These are phyloP conservation scores for Cryptococcus wingfieldii DNA, from an alignment of 1,284 basidiomycete species.

Conservation along the genomic window DNA sequence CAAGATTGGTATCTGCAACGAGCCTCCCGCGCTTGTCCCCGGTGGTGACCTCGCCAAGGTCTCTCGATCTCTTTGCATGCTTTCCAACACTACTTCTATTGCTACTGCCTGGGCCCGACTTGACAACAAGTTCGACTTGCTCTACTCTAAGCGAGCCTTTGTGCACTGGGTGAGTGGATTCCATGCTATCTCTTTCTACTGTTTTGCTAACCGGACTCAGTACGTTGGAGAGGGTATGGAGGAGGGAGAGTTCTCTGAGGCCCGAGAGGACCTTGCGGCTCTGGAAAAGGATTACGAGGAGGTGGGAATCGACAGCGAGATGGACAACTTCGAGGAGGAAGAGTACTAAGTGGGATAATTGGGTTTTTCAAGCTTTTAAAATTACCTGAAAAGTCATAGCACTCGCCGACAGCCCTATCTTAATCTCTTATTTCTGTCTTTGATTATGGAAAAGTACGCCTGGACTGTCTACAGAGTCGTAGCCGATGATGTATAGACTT, in stretches of 20 bases:
- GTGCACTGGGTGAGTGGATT: constrained; percentile 62
- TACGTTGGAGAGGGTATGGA: constrained; percentile 99
- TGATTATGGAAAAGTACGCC: too few relatives aligned
- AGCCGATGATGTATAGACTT: too few relatives aligned
- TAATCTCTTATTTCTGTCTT: too few relatives aligned
- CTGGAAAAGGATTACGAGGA: constrained; percentile 97
- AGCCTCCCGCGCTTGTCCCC: constrained; percentile 83
- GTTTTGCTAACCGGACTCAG: constrained; percentile 40
- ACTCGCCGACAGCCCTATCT: not conserved
- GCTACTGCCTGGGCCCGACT: constrained; percentile 91
- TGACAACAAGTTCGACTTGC: constrained; percentile 98
- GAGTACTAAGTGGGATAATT: constrained; percentile 57
- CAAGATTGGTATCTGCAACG: constrained; percentile 97
- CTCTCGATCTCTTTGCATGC: constrained; percentile 92
- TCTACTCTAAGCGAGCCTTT: constrained; percentile 88
- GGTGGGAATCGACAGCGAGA: constrained; percentile 86
- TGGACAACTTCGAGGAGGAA: constrained; percentile 68
- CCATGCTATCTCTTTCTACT: not conserved
- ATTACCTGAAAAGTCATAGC: not conserved
- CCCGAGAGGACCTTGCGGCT: constrained; percentile 92
- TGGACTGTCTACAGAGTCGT: too few relatives aligned
- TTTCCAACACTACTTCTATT: constrained; percentile 66
- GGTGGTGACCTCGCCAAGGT: constrained; percentile 94
- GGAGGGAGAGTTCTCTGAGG: constrained; percentile 97
- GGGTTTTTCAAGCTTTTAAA: too few relatives aligned